Base-by-base conservation (phyloP, 2,329 filamentous ascomycete genomes). In the Colletotrichum falcatum region DNA sequence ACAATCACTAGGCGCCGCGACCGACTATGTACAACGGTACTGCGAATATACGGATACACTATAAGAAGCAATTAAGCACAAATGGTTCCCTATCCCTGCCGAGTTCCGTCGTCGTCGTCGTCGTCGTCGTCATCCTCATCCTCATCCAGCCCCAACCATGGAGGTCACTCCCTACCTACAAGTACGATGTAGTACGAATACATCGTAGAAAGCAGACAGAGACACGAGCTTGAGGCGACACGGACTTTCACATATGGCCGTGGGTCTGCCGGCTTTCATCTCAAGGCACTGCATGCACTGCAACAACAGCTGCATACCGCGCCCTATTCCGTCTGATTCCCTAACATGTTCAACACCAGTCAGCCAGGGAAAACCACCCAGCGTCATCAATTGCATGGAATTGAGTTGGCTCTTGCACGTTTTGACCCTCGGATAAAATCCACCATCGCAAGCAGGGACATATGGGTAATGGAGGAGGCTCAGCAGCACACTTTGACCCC, bases 401-500 rank as follows among this genome's bases (percentile, higher is more conserved):
- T 59, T 59, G 53, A 65, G n/a, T 37, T 59, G 44, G 35, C 28
- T 8, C n/a, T 62, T 39, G 12, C 35, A 28, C 35, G 46, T 51
- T 65, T 59, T 51, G 60, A 46, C 53, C 51, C 23, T 68, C 35
- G 26, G 49, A 35, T 26, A 58, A 33, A n/a, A 60, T 35, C 26
- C 59, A 51, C 65, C 46, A 51, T 51, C 35, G 53, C 61, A 64
- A 53, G 16, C 51, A 63, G 16, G 33, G 23, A 49, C 26, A 56
- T 30, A 49, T 14, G n/a, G 20, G 26, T 26, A n/a, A 18, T 53
- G n/a, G n/a, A n/a, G n/a, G n/a, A n/a, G n/a, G n/a, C n/a, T n/a
- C n/a, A n/a, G 28, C 61, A 53, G 53, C 51, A 56, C 39, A 56
- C 12, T 26, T 39, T 37, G 18, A 18, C 28, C 46, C 28, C n/a